phyloP scores from a whole-genome alignment of 1,139 yeast species.

The Sugiyamaella japonica region DNA sequence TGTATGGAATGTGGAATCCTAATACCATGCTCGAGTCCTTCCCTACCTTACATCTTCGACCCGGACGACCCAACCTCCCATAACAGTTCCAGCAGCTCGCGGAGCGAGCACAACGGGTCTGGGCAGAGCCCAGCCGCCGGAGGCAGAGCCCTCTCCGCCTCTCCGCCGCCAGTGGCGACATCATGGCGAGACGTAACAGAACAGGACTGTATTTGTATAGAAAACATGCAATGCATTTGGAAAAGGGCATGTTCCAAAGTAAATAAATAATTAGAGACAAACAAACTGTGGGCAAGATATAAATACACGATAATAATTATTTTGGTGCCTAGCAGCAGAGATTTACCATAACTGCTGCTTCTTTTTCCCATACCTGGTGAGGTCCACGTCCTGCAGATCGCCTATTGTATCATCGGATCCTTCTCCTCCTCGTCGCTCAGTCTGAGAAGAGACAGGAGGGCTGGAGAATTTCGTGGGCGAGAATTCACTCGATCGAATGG shows the following conservation, averaged over 20 bases:
- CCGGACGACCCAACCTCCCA: no score
- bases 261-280: constrained; percentile 14
- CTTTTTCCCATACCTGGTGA: constrained; percentile 34
- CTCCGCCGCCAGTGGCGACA: no score
- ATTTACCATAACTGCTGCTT: constrained; percentile 14
- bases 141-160: no score
- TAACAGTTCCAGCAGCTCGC: no score
- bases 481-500: constrained; percentile 34
- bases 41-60: no score
- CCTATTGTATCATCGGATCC: constrained; percentile 40
- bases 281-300: constrained; percentile 2
- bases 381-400: constrained; percentile 50
- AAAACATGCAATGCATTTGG: constrained; percentile 12
- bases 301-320: constrained; percentile 9
- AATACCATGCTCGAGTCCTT: no score
- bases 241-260: constrained; percentile 8
- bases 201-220: constrained; percentile 5
- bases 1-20: no score
- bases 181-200: neutral
- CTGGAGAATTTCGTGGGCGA: constrained; percentile 39
- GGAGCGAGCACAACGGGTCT: no score
- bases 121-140: no score
- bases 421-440: constrained; percentile 24
- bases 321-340: neutral
- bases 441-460: constrained; percentile 30